phyloP scores from a whole-genome alignment of 1,284 basidiomycete species.

The Cystobasidium sp. region DNA sequence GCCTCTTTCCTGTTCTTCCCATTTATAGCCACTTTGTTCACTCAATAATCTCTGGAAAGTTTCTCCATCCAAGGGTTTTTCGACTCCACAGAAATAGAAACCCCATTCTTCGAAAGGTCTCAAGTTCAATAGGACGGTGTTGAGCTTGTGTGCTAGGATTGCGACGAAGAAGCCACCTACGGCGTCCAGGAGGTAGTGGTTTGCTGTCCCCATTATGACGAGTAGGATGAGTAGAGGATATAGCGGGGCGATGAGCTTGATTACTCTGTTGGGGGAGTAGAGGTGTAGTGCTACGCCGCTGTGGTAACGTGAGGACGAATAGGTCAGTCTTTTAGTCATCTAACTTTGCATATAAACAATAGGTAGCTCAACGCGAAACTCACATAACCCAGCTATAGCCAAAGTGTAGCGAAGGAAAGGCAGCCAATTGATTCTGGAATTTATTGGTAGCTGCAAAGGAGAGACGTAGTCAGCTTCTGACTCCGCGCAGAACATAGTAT shows the following conservation, averaged over 20 bases:
- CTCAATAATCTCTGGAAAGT: neutral
- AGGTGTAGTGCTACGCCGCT: conserved; percentile 55
- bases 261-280: conserved; percentile 51
- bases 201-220: conserved; percentile 58
- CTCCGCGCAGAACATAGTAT: neutral
- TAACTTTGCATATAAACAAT: neutral
- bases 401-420: conserved; percentile 54
- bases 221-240: conserved; percentile 57
- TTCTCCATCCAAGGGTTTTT: conserved; percentile 31
- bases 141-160: conserved; percentile 54
- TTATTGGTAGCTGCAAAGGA: conserved; percentile 52
- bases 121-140: conserved; percentile 55
- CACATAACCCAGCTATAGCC: conserved; percentile 56
- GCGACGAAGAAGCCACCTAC: conserved; percentile 56
- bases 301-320: neutral
- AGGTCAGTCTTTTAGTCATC: neutral
- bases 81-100: conserved; percentile 50
- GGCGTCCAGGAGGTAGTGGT: conserved; percentile 58
- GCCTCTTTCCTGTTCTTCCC: conserved; percentile 26
- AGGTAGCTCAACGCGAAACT: conserved; percentile 20
- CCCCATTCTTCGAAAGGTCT: conserved; percentile 56
- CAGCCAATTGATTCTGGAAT: conserved; percentile 57
- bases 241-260: conserved; percentile 45
- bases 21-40: conserved; percentile 22
- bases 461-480: neutral